A percentile compares a stretch with the other conserved stretches of the same genome.
phyloP scores from a whole-genome alignment of 2,329 filamentous ascomycete genomes.

The Sarocladium oryzae region DNA sequence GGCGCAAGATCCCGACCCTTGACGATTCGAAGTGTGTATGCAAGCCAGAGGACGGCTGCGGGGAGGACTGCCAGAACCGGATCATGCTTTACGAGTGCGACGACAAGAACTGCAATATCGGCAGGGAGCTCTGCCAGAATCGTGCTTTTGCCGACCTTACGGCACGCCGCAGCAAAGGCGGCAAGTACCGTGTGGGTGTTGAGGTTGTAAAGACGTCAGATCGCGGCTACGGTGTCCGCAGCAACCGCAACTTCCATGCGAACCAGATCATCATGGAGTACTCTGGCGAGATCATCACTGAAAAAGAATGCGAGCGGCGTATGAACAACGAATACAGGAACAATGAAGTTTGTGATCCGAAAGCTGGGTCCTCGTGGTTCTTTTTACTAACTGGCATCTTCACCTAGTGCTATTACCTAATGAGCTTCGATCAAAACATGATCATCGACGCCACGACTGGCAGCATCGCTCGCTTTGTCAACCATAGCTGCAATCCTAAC shows the following conservation, averaged over 20 bases:
- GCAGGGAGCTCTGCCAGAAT: slow-evolving; percentile 70
- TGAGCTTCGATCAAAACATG: slow-evolving; percentile 98
- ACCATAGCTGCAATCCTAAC: slow-evolving; percentile 94
- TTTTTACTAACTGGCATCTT: neutral
- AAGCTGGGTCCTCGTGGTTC: neutral
- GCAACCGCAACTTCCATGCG: slow-evolving; percentile 78
- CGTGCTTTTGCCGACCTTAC: slow-evolving; percentile 79
- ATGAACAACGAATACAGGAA: slow-evolving; percentile 94
- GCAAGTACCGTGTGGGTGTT: slow-evolving; percentile 85
- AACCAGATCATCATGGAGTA: slow-evolving; percentile 98
- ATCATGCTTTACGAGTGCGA: slow-evolving; percentile 99
- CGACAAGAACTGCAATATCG: slow-evolving; percentile 76
- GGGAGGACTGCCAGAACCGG: slow-evolving; percentile 85
- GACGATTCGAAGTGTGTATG: slow-evolving; percentile 77
- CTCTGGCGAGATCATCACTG: slow-evolving; percentile 94
- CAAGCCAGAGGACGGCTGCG: slow-evolving; percentile 70
- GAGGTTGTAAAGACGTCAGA: slow-evolving; percentile 89
- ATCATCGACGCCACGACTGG: slow-evolving; percentile 96
- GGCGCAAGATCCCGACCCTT: slow-evolving; percentile 71
- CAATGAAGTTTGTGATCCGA: slow-evolving; percentile 63
- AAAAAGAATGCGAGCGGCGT: slow-evolving; percentile 83
- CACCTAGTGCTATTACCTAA: slow-evolving; percentile 85
- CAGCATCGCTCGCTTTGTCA: slow-evolving; percentile 95
- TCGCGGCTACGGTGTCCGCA: slow-evolving; percentile 85
- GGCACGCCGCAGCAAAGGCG: slow-evolving; percentile 67